Evolutionary conservation across 225 moss, liverwort and hornwort genomes (phyloP).

Genomic region (Marchantia paleacea): DNA sequence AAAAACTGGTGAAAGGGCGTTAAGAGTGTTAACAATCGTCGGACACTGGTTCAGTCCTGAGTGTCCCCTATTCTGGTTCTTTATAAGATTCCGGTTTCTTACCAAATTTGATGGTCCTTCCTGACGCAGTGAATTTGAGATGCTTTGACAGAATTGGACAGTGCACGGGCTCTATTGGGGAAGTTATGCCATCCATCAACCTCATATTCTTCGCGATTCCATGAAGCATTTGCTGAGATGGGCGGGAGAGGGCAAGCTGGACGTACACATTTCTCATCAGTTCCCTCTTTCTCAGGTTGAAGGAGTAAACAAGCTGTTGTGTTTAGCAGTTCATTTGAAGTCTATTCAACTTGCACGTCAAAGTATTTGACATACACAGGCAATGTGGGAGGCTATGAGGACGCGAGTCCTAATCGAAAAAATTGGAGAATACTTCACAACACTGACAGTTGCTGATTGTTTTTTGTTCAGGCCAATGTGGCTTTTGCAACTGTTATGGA

Average conservation of each 20-base stretch:
- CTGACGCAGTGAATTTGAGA: no score
- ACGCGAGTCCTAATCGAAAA: no score
- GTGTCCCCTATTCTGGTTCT: neutral
- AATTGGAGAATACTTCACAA: no score
- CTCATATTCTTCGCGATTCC: slow-evolving; percentile 52
- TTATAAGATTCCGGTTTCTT: no score
- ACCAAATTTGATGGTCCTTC: no score
- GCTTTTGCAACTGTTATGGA: slow-evolving; percentile 71
- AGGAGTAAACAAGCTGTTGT: neutral
- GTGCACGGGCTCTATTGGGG: slow-evolving; percentile 94
- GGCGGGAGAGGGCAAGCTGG: slow-evolving; percentile 63
- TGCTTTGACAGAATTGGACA: slow-evolving; percentile 70
- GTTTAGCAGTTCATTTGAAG: neutral
- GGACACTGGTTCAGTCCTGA: neutral
- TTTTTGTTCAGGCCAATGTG: slow-evolving; percentile 59
- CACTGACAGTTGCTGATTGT: neutral
- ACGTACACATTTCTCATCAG: slow-evolving; percentile 62
- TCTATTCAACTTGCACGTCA: neutral
- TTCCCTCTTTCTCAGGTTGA: slow-evolving; percentile 64
- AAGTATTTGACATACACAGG: neutral
- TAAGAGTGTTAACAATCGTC: no score
- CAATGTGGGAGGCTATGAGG: no score
- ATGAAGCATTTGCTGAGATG: slow-evolving; percentile 59
- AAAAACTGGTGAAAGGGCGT: no score
- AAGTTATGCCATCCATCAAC: slow-evolving; percentile 55